Evolutionary conservation across 73 alveolate genomes (phyloP).

Genomic region (Blepharisma japonicum): DNA sequence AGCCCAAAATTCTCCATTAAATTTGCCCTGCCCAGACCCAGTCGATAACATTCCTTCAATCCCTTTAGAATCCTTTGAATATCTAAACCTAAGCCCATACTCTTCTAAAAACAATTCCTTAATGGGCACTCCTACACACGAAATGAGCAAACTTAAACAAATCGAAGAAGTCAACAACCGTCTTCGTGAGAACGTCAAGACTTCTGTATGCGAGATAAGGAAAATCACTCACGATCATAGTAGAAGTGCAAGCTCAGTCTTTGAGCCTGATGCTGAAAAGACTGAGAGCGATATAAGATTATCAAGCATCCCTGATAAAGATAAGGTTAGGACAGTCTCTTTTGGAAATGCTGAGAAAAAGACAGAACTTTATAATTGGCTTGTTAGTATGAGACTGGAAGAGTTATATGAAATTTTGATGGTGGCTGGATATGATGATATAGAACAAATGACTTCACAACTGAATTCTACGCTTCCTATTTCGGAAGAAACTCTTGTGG

Average conservation of each 20-base stretch:
- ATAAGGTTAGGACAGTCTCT: background rate
- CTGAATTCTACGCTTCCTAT: background rate
- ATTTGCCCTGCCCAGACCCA: slow-evolving; percentile 22
- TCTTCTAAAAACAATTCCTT: background rate
- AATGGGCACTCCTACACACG: no score
- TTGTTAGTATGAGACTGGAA: background rate
- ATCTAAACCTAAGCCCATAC: background rate
- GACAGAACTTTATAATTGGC: background rate
- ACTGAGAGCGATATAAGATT: background rate
- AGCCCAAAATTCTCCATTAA: slow-evolving; percentile 2
- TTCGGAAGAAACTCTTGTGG: background rate
- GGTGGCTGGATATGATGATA: slow-evolving; percentile 25
- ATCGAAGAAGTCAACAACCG: background rate
- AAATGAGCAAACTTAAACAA: background rate
- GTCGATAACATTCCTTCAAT: slow-evolving; percentile 18
- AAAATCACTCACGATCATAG: background rate
- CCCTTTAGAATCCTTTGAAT: background rate
- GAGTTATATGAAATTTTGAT: background rate
- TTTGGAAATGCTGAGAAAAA: background rate
- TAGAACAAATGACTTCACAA: slow-evolving; percentile 16
- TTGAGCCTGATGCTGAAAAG: slow-evolving; percentile 29
- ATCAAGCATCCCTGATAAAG: background rate
- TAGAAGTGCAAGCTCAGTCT: background rate
- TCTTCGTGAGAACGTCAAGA: background rate
- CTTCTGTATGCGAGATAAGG: background rate